Percentiles rank a stretch among this genome's conserved stretches.
These are phyloP conservation scores for Globisporangium apiculatum DNA, from an alignment of 352 stramenopile species.

Conservation along the genomic window DNA sequence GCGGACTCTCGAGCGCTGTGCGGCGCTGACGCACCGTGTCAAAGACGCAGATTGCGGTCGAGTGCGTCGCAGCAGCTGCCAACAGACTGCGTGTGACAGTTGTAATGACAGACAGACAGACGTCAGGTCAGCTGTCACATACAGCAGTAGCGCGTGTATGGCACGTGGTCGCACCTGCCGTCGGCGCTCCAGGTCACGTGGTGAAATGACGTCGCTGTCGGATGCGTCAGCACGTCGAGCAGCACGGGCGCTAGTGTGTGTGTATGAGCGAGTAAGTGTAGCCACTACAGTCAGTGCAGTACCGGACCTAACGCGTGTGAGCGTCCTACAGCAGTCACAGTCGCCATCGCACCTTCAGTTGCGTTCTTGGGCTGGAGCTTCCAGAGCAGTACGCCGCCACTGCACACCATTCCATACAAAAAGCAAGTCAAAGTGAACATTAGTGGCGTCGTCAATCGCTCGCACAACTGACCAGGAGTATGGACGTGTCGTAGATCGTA, in stretches of 20 bases:
- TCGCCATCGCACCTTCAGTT: slow-evolving; percentile 15
- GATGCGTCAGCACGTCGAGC: slow-evolving; percentile 53
- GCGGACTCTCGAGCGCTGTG: slow-evolving; percentile 56
- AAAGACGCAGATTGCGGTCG: slow-evolving; percentile 45
- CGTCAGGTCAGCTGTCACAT: background rate
- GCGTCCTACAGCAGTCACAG: background rate
- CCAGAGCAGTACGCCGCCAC: slow-evolving; percentile 61
- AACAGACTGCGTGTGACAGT: slow-evolving; percentile 26
- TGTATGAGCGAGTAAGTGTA: background rate
- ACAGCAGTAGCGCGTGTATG: background rate
- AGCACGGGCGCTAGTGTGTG: slow-evolving; percentile 25
- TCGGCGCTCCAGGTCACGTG: slow-evolving; percentile 69
- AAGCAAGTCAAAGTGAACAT: no score
- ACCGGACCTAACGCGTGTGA: background rate
- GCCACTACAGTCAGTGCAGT: background rate
- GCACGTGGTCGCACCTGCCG: slow-evolving; percentile 22
- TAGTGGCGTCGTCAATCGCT: background rate
- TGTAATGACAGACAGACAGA: no score
- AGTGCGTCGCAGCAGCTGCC: slow-evolving; percentile 41
- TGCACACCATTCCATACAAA: slow-evolving; percentile 4
- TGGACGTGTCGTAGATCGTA: slow-evolving; percentile 5
- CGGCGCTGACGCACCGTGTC: slow-evolving; percentile 46
- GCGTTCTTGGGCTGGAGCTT: slow-evolving; percentile 39
- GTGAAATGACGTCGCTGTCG: slow-evolving; percentile 34
- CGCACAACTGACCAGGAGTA: background rate